phyloP scores from a whole-genome alignment of 1,284 basidiomycete genomes.

The Gymnopus androsaceus region DNA sequence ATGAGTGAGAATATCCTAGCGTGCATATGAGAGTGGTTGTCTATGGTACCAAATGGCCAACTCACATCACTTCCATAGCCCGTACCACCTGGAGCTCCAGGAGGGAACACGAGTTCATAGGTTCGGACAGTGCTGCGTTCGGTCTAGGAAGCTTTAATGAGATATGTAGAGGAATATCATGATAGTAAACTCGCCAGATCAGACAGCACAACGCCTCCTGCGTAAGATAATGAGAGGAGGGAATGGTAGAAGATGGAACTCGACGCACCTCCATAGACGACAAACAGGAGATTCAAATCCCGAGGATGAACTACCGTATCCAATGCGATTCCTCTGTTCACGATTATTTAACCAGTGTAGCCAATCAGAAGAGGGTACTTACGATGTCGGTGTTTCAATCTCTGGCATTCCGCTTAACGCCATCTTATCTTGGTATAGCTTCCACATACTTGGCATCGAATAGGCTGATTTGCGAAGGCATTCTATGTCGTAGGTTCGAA shows the following conservation, averaged over 20 bases:
- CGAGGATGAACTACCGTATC: slow-evolving; percentile 78
- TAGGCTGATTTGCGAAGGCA: slow-evolving; percentile 68
- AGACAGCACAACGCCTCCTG: slow-evolving; percentile 74
- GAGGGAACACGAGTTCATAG: slow-evolving; percentile 69
- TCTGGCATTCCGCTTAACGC: slow-evolving; percentile 56
- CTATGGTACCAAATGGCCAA: not conserved
- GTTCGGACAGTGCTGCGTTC: slow-evolving; percentile 61
- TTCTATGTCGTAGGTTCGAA: slow-evolving; percentile 71
- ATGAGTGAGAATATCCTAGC: slow-evolving; percentile 68
- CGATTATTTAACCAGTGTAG: not conserved
- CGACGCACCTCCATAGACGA: slow-evolving; percentile 75
- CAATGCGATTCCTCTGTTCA: slow-evolving; percentile 44
- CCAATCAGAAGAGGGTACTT: slow-evolving; percentile 22
- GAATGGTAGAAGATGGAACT: not conserved
- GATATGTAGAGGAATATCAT: not conserved
- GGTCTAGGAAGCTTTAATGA: slow-evolving; percentile 37
- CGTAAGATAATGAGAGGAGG: not conserved
- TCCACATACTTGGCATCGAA: slow-evolving; percentile 75
- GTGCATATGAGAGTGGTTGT: not conserved
- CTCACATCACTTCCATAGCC: slow-evolving; percentile 57
- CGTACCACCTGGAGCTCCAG: slow-evolving; percentile 80
- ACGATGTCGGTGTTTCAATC: slow-evolving; percentile 44
- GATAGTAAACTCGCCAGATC: slow-evolving; percentile 56
- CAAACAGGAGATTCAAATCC: slow-evolving; percentile 77
- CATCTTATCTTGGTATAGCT: slow-evolving; percentile 69